Percentiles rank a stretch among this genome's conserved stretches.
Evolutionary conservation across 352 stramenopile genomes (phyloP).

Genomic region (Phytophthora pini): DNA sequence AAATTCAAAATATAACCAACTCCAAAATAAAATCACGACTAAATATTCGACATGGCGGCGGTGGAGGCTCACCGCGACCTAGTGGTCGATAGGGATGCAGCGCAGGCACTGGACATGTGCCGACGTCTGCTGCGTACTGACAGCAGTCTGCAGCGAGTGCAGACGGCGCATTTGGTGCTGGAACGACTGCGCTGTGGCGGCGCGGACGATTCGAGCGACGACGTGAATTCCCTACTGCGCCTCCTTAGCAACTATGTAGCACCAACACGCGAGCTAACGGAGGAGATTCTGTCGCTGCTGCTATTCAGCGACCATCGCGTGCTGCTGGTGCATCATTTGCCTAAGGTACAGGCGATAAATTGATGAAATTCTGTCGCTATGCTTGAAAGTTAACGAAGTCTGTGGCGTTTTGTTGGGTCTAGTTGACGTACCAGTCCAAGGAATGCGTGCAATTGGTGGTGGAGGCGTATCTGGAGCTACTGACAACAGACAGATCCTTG

Average conservation of each 20-base stretch:
- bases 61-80: constrained; percentile 55
- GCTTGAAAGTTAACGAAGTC: not conserved
- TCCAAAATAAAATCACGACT: not conserved
- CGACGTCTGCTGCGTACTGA: constrained; percentile 64
- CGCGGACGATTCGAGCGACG: constrained; percentile 61
- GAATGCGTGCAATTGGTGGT: constrained; percentile 83
- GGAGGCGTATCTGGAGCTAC: constrained; percentile 74
- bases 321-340: constrained; percentile 81
- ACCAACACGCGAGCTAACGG: constrained; percentile 76
- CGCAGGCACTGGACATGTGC: constrained; percentile 54
- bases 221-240: constrained; percentile 76
- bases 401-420: not conserved
- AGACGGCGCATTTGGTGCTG: constrained; percentile 66
- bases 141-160: constrained; percentile 42
- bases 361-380: constrained; percentile 2
- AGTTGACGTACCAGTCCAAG: constrained; percentile 86
- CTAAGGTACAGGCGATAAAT: constrained; percentile 48
- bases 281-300: constrained; percentile 74
- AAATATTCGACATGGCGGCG: constrained; percentile 3
- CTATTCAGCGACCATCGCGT: constrained; percentile 79
- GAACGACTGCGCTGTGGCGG: constrained; percentile 66
- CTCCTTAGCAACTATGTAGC: constrained; percentile 78
- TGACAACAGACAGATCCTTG: constrained; percentile 76
- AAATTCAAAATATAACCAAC: not conserved
- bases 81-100: constrained; percentile 52